Base-by-base conservation (phyloP, 495 filamentous ascomycete species). In the Geopyxis carbonaria region DNA sequence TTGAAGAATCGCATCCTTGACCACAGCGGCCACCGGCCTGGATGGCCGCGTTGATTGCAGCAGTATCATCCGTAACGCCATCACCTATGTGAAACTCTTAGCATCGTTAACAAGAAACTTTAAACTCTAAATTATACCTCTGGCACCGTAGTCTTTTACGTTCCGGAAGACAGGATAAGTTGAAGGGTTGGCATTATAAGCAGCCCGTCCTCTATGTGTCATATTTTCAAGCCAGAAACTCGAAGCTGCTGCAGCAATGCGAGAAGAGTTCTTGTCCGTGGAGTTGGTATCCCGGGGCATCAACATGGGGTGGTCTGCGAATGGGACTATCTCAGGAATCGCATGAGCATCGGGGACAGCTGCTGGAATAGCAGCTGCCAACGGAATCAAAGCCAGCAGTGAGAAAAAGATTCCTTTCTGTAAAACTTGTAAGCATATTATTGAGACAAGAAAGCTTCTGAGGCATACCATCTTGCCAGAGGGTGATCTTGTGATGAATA, bases 21-120 rank as follows among this genome's bases (percentile, higher is more conserved):
- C 73, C 80, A 52, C 86, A 93, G 14, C 86, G 81, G 40, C 68
- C 66, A 18, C 82, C 80, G 32, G 73, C 70, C 6, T 70, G 62
- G 43, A 92, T 82, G 22, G 86, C 86, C 42, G 64, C 59, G 61
- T 92, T 92, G 65, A 93, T 89, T n/a, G 85, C 82, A 14, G 56
- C 75, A 1, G 82, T 86, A 53, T 93, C 84, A 57, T 93, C 84
- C 3, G 78, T 82, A 1, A 65, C 58, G 18, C 84, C 84, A 42
- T 87, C 79, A 55, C 48, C 48, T 51, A 10, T 19, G 20, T n/a
- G 8, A 22, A 39, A n/a, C 35, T 48, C n/a, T n/a, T n/a, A n/a
- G n/a, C n/a, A n/a, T n/a, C n/a, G n/a, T n/a, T n/a, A n/a, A n/a
- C n/a, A n/a, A n/a, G n/a, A n/a, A n/a, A n/a, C n/a, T n/a, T n/a